Evolutionary conservation across 768 basidiomycete species (phyloP).

Genomic region (Omphalotus guepiniiformis): DNA sequence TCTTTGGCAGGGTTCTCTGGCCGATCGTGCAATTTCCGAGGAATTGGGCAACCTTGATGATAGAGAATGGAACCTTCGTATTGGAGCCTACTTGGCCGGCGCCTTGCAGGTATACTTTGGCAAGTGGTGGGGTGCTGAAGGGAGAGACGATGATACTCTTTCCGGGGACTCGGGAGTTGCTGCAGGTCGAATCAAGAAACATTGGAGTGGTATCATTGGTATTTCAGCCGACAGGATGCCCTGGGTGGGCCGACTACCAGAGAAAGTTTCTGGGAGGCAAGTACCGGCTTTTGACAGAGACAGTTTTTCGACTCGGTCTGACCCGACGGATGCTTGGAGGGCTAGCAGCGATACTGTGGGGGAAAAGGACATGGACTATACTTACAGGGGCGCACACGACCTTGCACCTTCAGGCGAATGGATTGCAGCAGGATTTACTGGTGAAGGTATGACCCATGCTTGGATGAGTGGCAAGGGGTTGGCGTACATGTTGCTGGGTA

Average conservation of each 20-base stretch:
- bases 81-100: conserved; percentile 41
- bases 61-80: conserved; percentile 26
- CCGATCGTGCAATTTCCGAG: conserved; percentile 21
- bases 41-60: conserved; percentile 38
- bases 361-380: not conserved
- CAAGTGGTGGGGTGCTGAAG: conserved; percentile 28
- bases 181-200: conserved; percentile 44
- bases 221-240: conserved; percentile 58
- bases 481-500: conserved; percentile 53
- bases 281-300: conserved; percentile 16
- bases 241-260: conserved; percentile 67
- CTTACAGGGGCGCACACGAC: not conserved
- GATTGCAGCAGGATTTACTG: conserved; percentile 66
- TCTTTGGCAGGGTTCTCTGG: conserved; percentile 26
- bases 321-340: not conserved
- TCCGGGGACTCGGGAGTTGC: conserved; percentile 28
- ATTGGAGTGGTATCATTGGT: conserved; percentile 65
- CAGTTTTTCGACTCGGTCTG: not conserved
- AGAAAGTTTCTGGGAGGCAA: conserved; percentile 39
- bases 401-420: conserved; percentile 54
- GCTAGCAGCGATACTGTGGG: conserved; percentile 2
- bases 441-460: conserved; percentile 72
- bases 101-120: conserved; percentile 56
- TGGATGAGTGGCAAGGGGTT: conserved; percentile 60
- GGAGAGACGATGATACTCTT: conserved; percentile 12